Evolutionary conservation across 768 basidiomycete genomes (phyloP), one percentile per base, ranked within the genome.

Genomic region (Boletus bicolor): DNA sequence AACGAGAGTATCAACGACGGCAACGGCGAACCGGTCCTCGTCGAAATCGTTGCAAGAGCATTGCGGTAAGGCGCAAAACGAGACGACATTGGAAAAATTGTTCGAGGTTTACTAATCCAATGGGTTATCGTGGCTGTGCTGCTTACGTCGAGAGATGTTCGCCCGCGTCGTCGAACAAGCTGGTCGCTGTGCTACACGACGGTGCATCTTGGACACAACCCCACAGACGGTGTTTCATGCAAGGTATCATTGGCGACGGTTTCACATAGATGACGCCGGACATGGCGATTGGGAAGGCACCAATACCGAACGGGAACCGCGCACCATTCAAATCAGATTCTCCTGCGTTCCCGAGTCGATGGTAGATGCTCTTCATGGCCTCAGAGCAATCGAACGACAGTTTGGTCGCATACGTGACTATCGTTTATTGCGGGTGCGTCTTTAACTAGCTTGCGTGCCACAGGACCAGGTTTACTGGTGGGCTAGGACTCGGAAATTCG

Each of bases 1-100:
- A 97, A 96, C 0, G 93, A 91, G 41, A 89, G 82, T 60, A 58
- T 50, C 47, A 97, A 80, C 11, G 91, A 92, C 1, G 91, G 78
- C 0, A 95, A 67, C 14, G 91, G 89, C 2, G 89, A 78, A 17
- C 87, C 83, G 17, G 91, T 91, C 37, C 85, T 81, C 7, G 77
- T 71, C 17, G 93, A 85, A 11, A 93, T 64, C 2, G 78, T 72
- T 17, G 77, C 72, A 34, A 94, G 79, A 0, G 81, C 80, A 32
- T 78, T 70, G 58, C 71, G 81, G 73, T 82, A 87, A 7, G 76
- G 74, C 7, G 73, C 66, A 55, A 81, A 77, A 34, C 74, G 73
- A 54, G 71, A 48, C 21, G 56, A 69, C 63, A 72, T 65, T 0
- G 24, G 60, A 47, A 64, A 54, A 47, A 46, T 57, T 28, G 6